Evolutionary conservation across 2,329 filamentous ascomycete species (phyloP).

Genomic region (Rutstroemia sydowiana): DNA sequence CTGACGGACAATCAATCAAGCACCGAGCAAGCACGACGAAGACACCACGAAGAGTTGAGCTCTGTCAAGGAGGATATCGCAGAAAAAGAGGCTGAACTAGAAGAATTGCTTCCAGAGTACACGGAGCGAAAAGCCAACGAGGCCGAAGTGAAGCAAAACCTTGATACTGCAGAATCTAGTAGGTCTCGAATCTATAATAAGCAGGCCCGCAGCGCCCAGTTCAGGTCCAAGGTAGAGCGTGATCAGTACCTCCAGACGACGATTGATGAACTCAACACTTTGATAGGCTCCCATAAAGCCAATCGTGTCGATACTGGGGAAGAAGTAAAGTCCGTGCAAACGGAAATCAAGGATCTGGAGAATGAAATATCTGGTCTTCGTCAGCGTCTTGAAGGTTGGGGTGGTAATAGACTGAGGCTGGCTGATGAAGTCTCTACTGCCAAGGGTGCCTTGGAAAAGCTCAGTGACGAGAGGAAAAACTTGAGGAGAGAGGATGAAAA

Average conservation of each 20-base stretch:
- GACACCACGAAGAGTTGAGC: slow-evolving; percentile 65
- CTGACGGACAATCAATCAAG: slow-evolving; percentile 76
- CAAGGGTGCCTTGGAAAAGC: slow-evolving; percentile 67
- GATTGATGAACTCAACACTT: slow-evolving; percentile 70
- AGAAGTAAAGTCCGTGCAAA: slow-evolving; percentile 66
- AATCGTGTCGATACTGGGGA: slow-evolving; percentile 79
- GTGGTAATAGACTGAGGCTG: slow-evolving; percentile 63
- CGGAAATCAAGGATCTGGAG: slow-evolving; percentile 65
- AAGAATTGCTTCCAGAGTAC: slow-evolving; percentile 68
- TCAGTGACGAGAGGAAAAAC: slow-evolving; percentile 80
- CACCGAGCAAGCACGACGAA: slow-evolving; percentile 63
- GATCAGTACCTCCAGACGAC: slow-evolving; percentile 76
- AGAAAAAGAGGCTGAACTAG: slow-evolving; percentile 68
- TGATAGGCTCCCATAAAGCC: slow-evolving; percentile 72
- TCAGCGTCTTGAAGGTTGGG: slow-evolving; percentile 69
- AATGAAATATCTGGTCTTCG: slow-evolving; percentile 64
- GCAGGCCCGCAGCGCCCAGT: slow-evolving; percentile 81
- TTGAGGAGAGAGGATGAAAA: slow-evolving; percentile 87
- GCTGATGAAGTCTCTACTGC: slow-evolving; percentile 68
- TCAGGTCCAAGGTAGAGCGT: slow-evolving; percentile 80
- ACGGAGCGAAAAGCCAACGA: slow-evolving; percentile 68
- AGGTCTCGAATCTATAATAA: slow-evolving; percentile 82
- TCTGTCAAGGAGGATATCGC: slow-evolving; percentile 68
- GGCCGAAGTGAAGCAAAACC: slow-evolving; percentile 57
- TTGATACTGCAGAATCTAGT: slow-evolving; percentile 69